phyloP scores from a whole-genome alignment of 805 yeast species.

The Wilhelminamyces savonicus region DNA sequence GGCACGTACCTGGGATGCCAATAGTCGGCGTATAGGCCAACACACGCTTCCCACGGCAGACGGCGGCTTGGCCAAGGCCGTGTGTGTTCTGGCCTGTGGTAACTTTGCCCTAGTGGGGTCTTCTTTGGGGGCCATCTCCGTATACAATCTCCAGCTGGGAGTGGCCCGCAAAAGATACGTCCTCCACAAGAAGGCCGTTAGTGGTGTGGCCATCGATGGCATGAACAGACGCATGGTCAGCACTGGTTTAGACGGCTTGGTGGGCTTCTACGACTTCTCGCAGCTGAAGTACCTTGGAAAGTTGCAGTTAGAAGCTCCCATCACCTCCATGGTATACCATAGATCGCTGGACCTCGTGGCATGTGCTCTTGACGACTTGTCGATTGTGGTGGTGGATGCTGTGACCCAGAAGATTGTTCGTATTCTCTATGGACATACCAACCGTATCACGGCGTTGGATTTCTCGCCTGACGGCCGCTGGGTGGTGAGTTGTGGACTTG shows the following conservation, averaged over 20 bases:
- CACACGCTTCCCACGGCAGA: slow-evolving; percentile 70
- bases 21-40: slow-evolving; percentile 73
- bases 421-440: slow-evolving; percentile 82
- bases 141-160: slow-evolving; percentile 92
- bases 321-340: slow-evolving; percentile 73
- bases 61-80: slow-evolving; percentile 66
- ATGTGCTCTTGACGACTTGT: slow-evolving; percentile 76
- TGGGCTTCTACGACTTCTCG: slow-evolving; percentile 82
- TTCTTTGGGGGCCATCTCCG: slow-evolving; percentile 75
- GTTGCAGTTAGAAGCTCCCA: slow-evolving; percentile 66
- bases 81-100: slow-evolving; percentile 86
- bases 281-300: slow-evolving; percentile 62
- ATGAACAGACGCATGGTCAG: slow-evolving; percentile 86
- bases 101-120: slow-evolving; percentile 93
- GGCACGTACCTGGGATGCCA: slow-evolving; percentile 90
- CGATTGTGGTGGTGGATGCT: slow-evolving; percentile 77
- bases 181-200: slow-evolving; percentile 71
- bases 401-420: slow-evolving; percentile 79
- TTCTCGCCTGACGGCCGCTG: slow-evolving; percentile 95
- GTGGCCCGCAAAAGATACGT: slow-evolving; percentile 60
- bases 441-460: slow-evolving; percentile 80
- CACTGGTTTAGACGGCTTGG: slow-evolving; percentile 80
- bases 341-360: slow-evolving; percentile 81
- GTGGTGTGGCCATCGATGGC: slow-evolving; percentile 85
- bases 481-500: slow-evolving; percentile 79